phyloP scores from a whole-genome alignment of 2,329 filamentous ascomycete genomes.

The Didymella lethalis region DNA sequence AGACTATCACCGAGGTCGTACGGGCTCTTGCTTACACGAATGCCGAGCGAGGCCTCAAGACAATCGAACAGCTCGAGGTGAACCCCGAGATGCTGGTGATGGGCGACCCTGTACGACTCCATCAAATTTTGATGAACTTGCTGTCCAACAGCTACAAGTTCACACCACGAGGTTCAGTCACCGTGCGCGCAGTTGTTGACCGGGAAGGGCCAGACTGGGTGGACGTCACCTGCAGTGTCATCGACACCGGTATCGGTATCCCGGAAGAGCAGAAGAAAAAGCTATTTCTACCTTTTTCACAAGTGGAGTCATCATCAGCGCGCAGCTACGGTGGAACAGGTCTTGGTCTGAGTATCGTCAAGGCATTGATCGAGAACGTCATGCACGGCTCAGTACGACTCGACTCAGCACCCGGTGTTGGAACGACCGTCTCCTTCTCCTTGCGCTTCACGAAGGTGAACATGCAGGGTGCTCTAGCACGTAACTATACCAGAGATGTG shows the following conservation, averaged over 20 bases:
- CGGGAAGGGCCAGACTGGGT: slow-evolving; percentile 74
- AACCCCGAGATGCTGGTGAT: slow-evolving; percentile 62
- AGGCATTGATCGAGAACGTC: slow-evolving; percentile 90
- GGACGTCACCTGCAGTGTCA: slow-evolving; percentile 82
- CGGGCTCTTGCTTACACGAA: slow-evolving; percentile 70
- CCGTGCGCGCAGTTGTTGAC: slow-evolving; percentile 78
- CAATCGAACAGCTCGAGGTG: slow-evolving; percentile 64
- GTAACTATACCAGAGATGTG: slow-evolving; percentile 52
- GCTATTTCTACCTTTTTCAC: slow-evolving; percentile 90
- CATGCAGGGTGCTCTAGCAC: slow-evolving; percentile 62
- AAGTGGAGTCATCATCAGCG: slow-evolving; percentile 89
- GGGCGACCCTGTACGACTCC: slow-evolving; percentile 60
- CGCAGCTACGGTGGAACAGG: slow-evolving; percentile 92
- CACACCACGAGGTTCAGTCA: slow-evolving; percentile 85
- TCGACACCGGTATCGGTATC: slow-evolving; percentile 92
- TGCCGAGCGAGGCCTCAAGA: slow-evolving; percentile 66
- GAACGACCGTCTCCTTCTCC: slow-evolving; percentile 79
- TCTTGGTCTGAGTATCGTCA: slow-evolving; percentile 91
- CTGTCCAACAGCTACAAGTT: slow-evolving; percentile 96
- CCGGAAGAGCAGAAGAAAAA: slow-evolving; percentile 81
- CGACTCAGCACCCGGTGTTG: slow-evolving; percentile 75
- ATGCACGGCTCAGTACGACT: slow-evolving; percentile 87
- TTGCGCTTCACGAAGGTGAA: slow-evolving; percentile 85
- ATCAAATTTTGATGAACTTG: slow-evolving; percentile 73
- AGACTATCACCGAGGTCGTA: slow-evolving; percentile 71